Base-by-base conservation (phyloP, 805 yeast species). In the Vanderwaltozyma tropicalis region DNA sequence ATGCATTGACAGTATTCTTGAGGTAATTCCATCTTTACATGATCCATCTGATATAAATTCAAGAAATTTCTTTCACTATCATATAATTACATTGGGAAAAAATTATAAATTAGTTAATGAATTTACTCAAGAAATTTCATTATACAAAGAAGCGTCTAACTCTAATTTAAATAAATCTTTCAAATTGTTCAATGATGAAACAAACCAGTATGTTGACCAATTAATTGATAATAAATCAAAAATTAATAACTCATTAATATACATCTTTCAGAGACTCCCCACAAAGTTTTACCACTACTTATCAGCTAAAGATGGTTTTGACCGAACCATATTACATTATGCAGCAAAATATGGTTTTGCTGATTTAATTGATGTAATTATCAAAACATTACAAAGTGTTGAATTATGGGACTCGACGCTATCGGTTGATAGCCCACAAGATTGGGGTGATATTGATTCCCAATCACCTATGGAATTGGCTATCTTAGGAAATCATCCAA, bases 281-380 rank as follows among this genome's bases (percentile, higher is more conserved):
- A 67, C 69, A 1, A 71, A 69, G 44, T 63, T 75, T 42, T 69
- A 78, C 42, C 62, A 68, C 18, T 69, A 72, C 2, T 63, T 88
- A 17, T 61, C 78, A 33, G 78, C 80, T 36, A 73, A 71, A 31
- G 97, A 88, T 56, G 77, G 73, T 41, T 83, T 85, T 53, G 69
- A 68, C 43, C 71, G 96, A 42, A 82, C 95, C 0, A 95, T 96
- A 0, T 64, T 89, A 39, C 96, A 89, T 61, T 88, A 88, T 57
- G 79, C 94, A 15, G 78, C 92, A 2, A 92, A 85, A 49, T 86
- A 78, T 56, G 96, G 96, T 0, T 66, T 88, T 39, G 74, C 72
- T 40, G 74, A 72, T 36, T 75, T 80, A 27, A 68, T 85, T 2
- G 62, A 63, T 12, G 66, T 76, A 19, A 66, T 88, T 24, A 62